Base-by-base conservation (phyloP, 2,329 filamentous ascomycete genomes). In the Fusarium nelsonii region DNA sequence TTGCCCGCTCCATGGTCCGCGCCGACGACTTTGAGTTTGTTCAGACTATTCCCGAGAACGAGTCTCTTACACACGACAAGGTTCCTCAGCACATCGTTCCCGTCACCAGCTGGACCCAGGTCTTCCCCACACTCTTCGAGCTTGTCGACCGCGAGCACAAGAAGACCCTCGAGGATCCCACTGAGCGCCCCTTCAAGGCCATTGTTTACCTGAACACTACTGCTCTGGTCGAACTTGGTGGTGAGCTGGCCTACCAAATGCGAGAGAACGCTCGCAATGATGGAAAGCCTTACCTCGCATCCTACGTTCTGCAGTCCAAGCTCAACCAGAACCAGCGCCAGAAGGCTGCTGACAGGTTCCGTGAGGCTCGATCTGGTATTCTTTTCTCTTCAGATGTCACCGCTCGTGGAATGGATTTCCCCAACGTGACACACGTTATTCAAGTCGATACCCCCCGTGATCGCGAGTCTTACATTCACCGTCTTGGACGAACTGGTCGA, bases 201-300 rank as follows among this genome's bases (percentile, higher is more conserved):
- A 97, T 99, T 63, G 83, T 97, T 41, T 99, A 97, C 82, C 91
- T 95, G 78, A 92, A 92, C 74, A 93, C 91, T 23, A 97, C 92
- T 1, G 87, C 88, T 26, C 85, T 91, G 68, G 92, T 94, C 44
- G 84, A 90, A 59, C 82, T 94, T 48, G 88, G 88, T 23, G 81
- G 85, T 20, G 82, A 85, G 16, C 80, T 91, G 23, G 82, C 83
- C 33, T 81, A 89, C 50, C 69, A 78, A 23, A 72, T 73, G 20
- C 71, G 76, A 32, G 62, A 75, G 53, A 79, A 82, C 58, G 81
- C 82, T 15, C 63, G 74, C 53, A 79, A 82, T 58, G 81, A 82
- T 14, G 61, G 40, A 46, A 71, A 12, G 68, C 71, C 11, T 70
- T 82, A 54, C 81, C 82, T 72, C 84, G 90, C 69, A 43, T 66